Evolutionary conservation across 495 filamentous ascomycete species (phyloP), one percentile per base, ranked within the genome.

Genomic region (Penicillium psychrofluorescens): DNA sequence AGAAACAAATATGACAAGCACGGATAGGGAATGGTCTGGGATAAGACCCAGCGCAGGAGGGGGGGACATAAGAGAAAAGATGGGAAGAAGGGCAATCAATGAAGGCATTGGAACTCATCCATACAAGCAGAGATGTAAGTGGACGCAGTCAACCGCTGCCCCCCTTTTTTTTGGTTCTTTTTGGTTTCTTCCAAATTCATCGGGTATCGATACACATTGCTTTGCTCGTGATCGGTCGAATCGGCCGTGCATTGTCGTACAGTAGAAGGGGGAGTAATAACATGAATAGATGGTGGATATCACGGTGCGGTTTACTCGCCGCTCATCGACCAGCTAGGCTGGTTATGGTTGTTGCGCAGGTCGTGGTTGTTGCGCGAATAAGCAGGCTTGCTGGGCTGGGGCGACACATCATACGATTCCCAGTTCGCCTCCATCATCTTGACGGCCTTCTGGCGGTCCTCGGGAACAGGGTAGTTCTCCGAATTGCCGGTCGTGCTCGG

Each of bases 381-480:
- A 8, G 56, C 52, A 36, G 41, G 50, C 35, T 63, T 61, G 15
- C 22, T 55, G 1, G 56, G 53, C 45, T 73, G 55, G 9, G 85
- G 80, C 5, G 80, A 82, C 49, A 76, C 50, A 44, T 88, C 83
- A 47, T 79, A 81, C 9, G 68, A 40, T 9, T 74, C 66, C 83
- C 83, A 87, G 41, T 72, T 77, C 27, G 81, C 64, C 49, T 84
- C 76, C 78, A 86, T 79, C 74, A 75, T 80, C 62, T 82, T 62
- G 12, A 68, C 58, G 6, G 70, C 61, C 44, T 80, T 61, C 37
- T 54, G 47, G 2, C 58, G 60, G 40, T 66, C 62, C 2, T 45
- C 38, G 11, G 58, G 13, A 10, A 83, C 61, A 29, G 71, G 75
- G 47, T 70, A 67, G 49, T 74, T 75, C 46, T 80, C 72, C 27